Evolutionary conservation across 2,329 filamentous ascomycete genomes (phyloP).

Genomic region (Grosmannia serpens): DNA sequence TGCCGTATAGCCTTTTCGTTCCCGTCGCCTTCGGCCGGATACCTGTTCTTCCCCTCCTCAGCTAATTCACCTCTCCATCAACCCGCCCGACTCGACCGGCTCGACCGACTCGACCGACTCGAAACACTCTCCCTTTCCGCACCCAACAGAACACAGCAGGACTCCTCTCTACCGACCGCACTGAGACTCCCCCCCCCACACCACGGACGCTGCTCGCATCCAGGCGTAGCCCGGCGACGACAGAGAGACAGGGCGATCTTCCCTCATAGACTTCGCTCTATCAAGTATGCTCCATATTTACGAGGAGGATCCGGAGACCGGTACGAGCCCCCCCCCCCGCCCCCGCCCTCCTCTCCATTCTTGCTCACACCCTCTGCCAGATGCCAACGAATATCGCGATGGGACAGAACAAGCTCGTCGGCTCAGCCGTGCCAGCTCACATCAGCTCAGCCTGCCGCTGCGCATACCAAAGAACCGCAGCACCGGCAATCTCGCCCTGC

Average conservation of each 20-base stretch:
- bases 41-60: background rate
- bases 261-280: constrained; percentile 6
- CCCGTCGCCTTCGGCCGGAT: background rate
- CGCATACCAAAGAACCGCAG: constrained; percentile 53
- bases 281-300: constrained; percentile 34
- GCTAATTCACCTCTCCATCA: background rate
- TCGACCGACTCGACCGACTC: background rate
- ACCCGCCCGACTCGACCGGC: background rate
- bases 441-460: constrained; percentile 33
- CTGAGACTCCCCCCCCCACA: background rate
- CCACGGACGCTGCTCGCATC: background rate
- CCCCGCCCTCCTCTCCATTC: background rate
- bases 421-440: constrained; percentile 8
- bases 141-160: background rate
- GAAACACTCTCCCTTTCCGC: background rate
- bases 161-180: background rate
- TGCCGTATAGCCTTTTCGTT: background rate
- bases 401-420: constrained; percentile 7
- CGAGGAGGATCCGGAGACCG: constrained; percentile 30
- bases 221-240: background rate
- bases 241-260: background rate
- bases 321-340: constrained; percentile 15
- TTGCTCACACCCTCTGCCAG: constrained; percentile 15
- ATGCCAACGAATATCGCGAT: constrained; percentile 27
- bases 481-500: constrained; percentile 47